Evolutionary conservation across 768 basidiomycete species (phyloP).

Genomic region (Rhizopogon vesiculosus): DNA sequence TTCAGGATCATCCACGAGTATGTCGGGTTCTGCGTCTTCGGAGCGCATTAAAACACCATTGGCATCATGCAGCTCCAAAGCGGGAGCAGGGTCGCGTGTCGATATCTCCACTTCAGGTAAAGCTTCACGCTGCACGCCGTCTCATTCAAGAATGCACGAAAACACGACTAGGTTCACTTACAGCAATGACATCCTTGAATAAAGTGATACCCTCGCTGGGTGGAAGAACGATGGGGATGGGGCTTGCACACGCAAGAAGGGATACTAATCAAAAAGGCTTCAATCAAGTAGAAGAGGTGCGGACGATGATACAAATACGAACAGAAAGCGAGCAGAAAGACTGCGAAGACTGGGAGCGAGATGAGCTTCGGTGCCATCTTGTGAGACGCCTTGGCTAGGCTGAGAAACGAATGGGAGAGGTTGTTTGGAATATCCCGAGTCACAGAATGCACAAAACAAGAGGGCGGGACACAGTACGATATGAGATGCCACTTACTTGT

Average conservation of each 20-base stretch:
- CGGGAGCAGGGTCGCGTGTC: slow-evolving; percentile 3
- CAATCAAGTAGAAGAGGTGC: neutral
- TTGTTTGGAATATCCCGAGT: neutral
- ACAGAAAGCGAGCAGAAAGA: slow-evolving; percentile 6
- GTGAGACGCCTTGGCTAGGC: neutral
- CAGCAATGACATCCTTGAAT: slow-evolving; percentile 8
- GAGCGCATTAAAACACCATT: neutral
- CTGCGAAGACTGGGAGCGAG: neutral
- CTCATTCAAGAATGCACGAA: neutral
- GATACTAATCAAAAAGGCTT: slow-evolving; percentile 1
- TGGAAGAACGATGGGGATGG: slow-evolving; percentile 7
- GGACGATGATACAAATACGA: neutral
- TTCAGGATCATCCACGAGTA: neutral
- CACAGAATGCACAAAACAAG: neutral
- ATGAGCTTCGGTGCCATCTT: slow-evolving; percentile 5
- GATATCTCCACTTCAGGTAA: neutral
- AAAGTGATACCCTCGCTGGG: slow-evolving; percentile 3
- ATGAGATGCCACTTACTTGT: neutral
- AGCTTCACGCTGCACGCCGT: slow-evolving; percentile 4
- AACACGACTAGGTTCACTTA: neutral
- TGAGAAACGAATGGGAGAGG: neutral
- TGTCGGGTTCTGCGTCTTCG: neutral
- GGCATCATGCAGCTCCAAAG: neutral
- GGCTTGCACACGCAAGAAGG: slow-evolving; percentile 3
- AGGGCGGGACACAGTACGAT: neutral